Conservation (phyloP, 352 stramenopile species). For the Blastocystis sp. region DNA sequence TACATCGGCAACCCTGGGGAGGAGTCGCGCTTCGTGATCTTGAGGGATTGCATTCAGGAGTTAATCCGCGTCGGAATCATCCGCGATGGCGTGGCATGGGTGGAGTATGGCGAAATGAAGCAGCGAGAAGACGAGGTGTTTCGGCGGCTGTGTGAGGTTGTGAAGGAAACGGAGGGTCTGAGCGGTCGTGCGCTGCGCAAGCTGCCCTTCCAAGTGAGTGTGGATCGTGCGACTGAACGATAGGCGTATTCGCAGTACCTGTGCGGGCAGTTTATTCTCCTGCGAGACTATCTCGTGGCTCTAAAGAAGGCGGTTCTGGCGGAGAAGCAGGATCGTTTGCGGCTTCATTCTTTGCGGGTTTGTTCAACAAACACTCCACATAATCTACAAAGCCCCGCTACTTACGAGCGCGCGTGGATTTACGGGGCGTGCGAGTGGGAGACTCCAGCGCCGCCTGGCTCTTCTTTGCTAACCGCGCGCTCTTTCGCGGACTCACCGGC, state of each 20-base stretch:
- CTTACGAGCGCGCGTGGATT: slow-evolving; percentile 32
- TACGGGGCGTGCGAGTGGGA: slow-evolving; percentile 13
- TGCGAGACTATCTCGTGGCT: slow-evolving; percentile 39
- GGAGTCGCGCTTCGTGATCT: slow-evolving; percentile 80
- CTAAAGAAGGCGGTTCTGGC: slow-evolving; percentile 7
- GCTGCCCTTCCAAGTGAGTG: slow-evolving; percentile 78
- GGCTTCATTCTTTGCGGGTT: neutral
- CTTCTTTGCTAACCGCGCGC: neutral
- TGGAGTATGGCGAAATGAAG: neutral
- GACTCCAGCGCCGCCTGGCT: neutral
- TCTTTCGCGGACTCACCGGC: slow-evolving; percentile 27
- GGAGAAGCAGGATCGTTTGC: slow-evolving; percentile 35
- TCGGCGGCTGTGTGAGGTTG: slow-evolving; percentile 16
- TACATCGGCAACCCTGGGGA: slow-evolving; percentile 73
- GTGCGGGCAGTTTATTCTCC: slow-evolving; percentile 14
- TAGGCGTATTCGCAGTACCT: slow-evolving; percentile 36
- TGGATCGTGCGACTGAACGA: neutral
- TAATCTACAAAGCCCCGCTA: neutral
- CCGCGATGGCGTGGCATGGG: neutral
- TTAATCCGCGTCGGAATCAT: slow-evolving; percentile 44
- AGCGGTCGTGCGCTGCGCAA: slow-evolving; percentile 80
- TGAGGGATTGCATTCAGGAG: slow-evolving; percentile 78
- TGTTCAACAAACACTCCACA: neutral
- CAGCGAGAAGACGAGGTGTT: neutral
- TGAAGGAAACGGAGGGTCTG: slow-evolving; percentile 76